Evolutionary conservation across 2,329 filamentous ascomycete species (phyloP), one percentile per base, ranked within the genome.

Genomic region (Clonostachys sp.): DNA sequence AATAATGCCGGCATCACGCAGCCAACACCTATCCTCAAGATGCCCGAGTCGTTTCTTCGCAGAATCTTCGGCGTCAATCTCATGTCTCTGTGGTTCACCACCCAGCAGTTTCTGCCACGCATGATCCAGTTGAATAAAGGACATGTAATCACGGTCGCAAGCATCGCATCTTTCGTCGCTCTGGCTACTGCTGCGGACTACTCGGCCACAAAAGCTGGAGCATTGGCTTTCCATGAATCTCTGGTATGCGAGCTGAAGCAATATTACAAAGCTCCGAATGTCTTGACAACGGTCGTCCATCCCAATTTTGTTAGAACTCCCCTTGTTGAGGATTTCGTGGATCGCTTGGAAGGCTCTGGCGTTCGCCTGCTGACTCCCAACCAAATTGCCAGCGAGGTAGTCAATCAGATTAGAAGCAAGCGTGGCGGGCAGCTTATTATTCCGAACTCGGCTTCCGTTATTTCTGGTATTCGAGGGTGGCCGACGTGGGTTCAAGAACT

Each of bases 61-160:
- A 78, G 79, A 51, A 84, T 83, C 44, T 87, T 89, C 60, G 79
- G 80, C 45, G 81, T 89, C 54, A 90, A 89, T 65, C 71, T 78
- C 3, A 64, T 89, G 17, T 70, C 81, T 1, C 81, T 87, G 65
- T 87, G 80, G 71, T 81, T 74, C 64, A 74, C 83, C 3, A 69
- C 75, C 0, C 77, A 81, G 55, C 77, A 85, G 53, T 89, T 89
- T 62, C 69, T 90, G 2, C 86, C 86, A 0, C 59, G 65, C 53
- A 86, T 90, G 77, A 67, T 85, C 42, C 59, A 66, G 20, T 56
- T 59, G 6, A 81, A 88, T 67, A 85, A 89, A 66, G 86, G 86
- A 45, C 86, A 87, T 69, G 64, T 89, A 41, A 80, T 89, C 34
- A 89, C 83, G 1, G 77, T 89, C 12, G 83, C 86, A 13, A 83